Conservation (phyloP, 208 protist species). For the Strigomonas culicis region DNA sequence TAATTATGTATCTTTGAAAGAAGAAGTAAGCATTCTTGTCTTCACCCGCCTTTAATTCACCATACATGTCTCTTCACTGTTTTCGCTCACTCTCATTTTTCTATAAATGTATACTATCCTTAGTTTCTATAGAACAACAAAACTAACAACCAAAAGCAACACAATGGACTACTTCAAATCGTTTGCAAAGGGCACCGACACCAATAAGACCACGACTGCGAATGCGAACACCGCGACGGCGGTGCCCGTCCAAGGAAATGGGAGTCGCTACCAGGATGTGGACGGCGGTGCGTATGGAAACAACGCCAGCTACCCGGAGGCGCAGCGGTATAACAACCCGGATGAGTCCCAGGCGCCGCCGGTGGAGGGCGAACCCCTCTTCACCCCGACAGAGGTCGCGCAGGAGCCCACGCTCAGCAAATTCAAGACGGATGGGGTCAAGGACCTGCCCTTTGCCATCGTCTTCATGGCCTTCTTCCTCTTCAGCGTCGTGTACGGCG, state of each 20-base stretch:
- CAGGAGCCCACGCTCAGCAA: constrained; percentile 45
- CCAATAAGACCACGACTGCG: not conserved
- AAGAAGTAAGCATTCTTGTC: not conserved
- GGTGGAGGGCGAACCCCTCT: constrained; percentile 56
- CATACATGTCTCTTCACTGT: constrained; percentile 9
- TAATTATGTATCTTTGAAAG: not conserved
- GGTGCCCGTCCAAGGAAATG: too few species aligned
- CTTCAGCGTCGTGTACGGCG: constrained; percentile 51
- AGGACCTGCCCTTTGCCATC: constrained; percentile 75
- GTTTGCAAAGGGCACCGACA: not conserved
- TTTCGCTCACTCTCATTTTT: constrained; percentile 8
- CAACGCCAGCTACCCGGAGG: constrained; percentile 25
- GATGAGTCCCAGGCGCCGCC: constrained; percentile 22
- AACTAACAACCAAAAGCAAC: not conserved
- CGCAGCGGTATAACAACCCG: constrained; percentile 28
- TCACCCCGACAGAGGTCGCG: constrained; percentile 29
- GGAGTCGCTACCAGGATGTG: too few species aligned
- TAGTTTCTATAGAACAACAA: constrained; percentile 3
- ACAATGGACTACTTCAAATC: not conserved
- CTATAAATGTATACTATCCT: not conserved
- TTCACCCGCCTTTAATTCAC: not conserved
- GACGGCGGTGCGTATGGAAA: constrained; percentile 1
- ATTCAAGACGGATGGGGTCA: constrained; percentile 57
- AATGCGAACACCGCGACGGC: not conserved
- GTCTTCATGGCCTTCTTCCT: constrained; percentile 49